These are phyloP conservation scores for Ganoderma sinense DNA, from an alignment of 1,284 basidiomycete species.

Conservation along the genomic window DNA sequence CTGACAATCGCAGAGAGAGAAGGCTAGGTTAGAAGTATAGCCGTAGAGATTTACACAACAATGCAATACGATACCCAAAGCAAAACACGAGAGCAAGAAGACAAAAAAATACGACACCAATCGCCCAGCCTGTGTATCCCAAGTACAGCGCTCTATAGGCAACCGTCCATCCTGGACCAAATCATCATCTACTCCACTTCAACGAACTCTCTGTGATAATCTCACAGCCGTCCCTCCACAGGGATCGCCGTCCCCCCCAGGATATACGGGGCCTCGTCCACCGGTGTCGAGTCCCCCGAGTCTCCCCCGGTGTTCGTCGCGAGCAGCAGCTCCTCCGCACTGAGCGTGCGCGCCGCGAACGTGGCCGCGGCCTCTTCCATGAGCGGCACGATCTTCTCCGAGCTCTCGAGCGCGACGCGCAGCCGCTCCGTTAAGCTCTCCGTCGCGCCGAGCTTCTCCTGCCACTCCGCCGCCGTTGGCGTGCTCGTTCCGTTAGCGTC, in stretches of 20 bases:
- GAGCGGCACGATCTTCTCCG: constrained; percentile 28
- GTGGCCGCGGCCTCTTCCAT: constrained; percentile 22
- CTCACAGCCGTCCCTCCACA: constrained; percentile 8
- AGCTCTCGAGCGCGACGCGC: constrained; percentile 24
- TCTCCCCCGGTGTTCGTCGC: constrained; percentile 14
- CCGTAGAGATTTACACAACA: constrained; percentile 3
- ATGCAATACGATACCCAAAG: constrained; percentile 2
- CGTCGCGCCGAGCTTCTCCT: constrained; percentile 27
- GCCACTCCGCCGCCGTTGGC: constrained; percentile 27
- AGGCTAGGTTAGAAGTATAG: not conserved
- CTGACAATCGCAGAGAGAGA: not conserved
- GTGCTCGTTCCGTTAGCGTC: constrained; percentile 22
- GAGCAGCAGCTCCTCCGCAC: constrained; percentile 27
- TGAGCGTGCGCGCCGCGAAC: constrained; percentile 29
- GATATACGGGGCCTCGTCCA: constrained; percentile 1
- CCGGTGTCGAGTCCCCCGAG: constrained; percentile 9
- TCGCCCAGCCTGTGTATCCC: not conserved
- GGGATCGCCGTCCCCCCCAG: constrained; percentile 5
- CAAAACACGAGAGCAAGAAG: constrained; percentile 2
- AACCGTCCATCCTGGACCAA: not conserved
- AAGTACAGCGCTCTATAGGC: not conserved
- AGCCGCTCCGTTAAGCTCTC: constrained; percentile 28
- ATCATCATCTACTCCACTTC: not conserved
- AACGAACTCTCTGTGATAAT: not conserved
- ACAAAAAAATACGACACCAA: not conserved